These are phyloP conservation scores for Linderniella brevidens DNA, from an alignment of 257 asterid species.

Conservation along the genomic window DNA sequence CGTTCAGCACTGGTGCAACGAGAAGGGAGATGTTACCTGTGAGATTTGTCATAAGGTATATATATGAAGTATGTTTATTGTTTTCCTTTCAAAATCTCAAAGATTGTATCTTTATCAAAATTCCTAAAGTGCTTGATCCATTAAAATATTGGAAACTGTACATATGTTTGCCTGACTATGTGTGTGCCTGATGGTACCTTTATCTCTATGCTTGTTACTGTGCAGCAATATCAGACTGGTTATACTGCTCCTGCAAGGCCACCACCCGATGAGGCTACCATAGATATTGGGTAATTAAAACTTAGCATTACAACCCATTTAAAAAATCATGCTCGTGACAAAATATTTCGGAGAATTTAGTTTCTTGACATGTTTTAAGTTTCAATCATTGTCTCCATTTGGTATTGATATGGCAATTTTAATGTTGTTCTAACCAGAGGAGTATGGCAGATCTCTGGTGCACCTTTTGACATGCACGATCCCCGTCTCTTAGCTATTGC, in stretches of 20 bases:
- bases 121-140: too few relatives aligned
- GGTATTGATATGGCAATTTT: conserved; percentile 9
- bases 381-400: too few relatives aligned
- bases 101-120: too few relatives aligned
- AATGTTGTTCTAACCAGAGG: conserved; percentile 27
- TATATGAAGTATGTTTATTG: too few relatives aligned
- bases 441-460: conserved; percentile 88
- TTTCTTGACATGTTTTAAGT: too few relatives aligned
- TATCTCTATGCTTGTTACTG: conserved; percentile 1
- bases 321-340: too few relatives aligned
- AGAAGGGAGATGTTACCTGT: conserved; percentile 91
- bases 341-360: too few relatives aligned
- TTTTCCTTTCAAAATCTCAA: too few relatives aligned
- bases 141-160: too few relatives aligned
- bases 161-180: too few relatives aligned
- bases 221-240: conserved; percentile 83
- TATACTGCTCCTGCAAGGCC: conserved; percentile 78
- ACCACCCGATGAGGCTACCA: conserved; percentile 58
- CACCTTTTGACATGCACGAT: conserved; percentile 65
- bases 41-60: conserved; percentile 54
- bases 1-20: conserved; percentile 71
- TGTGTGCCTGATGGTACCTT: too few relatives aligned
- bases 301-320: too few relatives aligned
- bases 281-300: conserved; percentile 94
- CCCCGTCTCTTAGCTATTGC: conserved; percentile 82